These are phyloP conservation scores for Gentiana straminea DNA, from an alignment of 257 asterid genomes.

Conservation along the genomic window DNA sequence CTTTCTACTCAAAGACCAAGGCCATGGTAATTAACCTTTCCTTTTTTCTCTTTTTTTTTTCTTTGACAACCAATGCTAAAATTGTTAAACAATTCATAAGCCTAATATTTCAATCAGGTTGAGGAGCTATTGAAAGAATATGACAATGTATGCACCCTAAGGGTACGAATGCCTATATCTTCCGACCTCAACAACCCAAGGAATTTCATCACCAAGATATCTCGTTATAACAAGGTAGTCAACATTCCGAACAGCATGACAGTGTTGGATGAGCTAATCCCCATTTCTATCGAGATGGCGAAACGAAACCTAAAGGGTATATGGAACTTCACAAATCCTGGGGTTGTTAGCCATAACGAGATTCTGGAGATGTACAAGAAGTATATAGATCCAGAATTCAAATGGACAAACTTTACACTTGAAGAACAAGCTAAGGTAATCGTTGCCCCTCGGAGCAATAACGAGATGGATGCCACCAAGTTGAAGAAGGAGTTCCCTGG, in stretches of 20 bases:
- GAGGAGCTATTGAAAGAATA: slow-evolving; percentile 73
- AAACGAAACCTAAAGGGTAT: slow-evolving; percentile 71
- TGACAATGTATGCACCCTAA: slow-evolving; percentile 74
- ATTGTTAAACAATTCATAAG: background rate
- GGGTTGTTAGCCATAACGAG: slow-evolving; percentile 76
- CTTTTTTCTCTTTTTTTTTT: background rate
- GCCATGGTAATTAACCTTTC: slow-evolving; percentile 50
- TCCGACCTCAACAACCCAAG: slow-evolving; percentile 76
- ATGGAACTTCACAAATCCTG: slow-evolving; percentile 83
- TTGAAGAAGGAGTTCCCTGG: slow-evolving; percentile 87
- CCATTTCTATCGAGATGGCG: slow-evolving; percentile 87
- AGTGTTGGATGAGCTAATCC: slow-evolving; percentile 73
- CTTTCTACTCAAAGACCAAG: slow-evolving; percentile 84
- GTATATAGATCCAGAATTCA: slow-evolving; percentile 50
- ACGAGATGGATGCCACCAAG: slow-evolving; percentile 83
- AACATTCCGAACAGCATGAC: slow-evolving; percentile 94
- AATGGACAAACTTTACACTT: slow-evolving; percentile 64
- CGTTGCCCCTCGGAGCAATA: slow-evolving; percentile 84
- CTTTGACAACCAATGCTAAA: background rate
- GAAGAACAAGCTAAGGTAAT: slow-evolving; percentile 98
- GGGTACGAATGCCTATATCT: slow-evolving; percentile 83
- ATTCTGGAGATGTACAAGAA: slow-evolving; percentile 77
- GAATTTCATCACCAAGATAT: slow-evolving; percentile 72
- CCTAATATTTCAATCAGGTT: slow-evolving; percentile 30
- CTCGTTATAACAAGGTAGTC: slow-evolving; percentile 62